These are phyloP conservation scores for Dentipellis sp. DNA, from an alignment of 768 basidiomycete genomes.

Conservation along the genomic window DNA sequence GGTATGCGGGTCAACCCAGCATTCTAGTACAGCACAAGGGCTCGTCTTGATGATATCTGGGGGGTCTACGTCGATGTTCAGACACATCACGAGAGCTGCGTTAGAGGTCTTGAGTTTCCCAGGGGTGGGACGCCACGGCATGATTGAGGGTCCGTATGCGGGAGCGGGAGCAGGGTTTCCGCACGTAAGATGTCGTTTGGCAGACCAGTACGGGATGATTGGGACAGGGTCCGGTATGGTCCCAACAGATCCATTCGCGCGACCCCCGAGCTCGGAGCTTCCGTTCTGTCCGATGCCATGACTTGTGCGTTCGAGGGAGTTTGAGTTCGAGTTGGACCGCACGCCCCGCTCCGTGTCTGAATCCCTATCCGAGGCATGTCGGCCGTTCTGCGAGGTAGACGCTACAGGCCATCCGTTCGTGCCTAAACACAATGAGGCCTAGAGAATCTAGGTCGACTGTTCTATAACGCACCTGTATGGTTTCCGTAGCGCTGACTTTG, in stretches of 20 bases:
- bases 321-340: constrained; percentile 21
- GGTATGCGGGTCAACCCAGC: constrained; percentile 95
- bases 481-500: not conserved
- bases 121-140: constrained; percentile 74
- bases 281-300: constrained; percentile 16
- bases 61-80: constrained; percentile 97
- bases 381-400: constrained; percentile 12
- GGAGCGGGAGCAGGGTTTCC: constrained; percentile 75
- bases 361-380: constrained; percentile 16
- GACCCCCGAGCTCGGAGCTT: constrained; percentile 20
- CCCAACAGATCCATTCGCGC: constrained; percentile 20
- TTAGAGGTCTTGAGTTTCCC: constrained; percentile 88
- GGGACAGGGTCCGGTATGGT: constrained; percentile 35
- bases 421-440: constrained; percentile 1
- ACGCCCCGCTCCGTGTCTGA: constrained; percentile 25
- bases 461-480: not conserved
- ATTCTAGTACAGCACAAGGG: constrained; percentile 90
- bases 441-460: not conserved
- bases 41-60: constrained; percentile 97
- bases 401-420: constrained; percentile 7
- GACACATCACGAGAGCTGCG: constrained; percentile 81
- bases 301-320: constrained; percentile 20
- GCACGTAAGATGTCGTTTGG: constrained; percentile 84
- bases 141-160: constrained; percentile 53
- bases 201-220: constrained; percentile 74